These are phyloP conservation scores for Amauroascus niger DNA, from an alignment of 2,329 filamentous ascomycete genomes.

Conservation along the genomic window DNA sequence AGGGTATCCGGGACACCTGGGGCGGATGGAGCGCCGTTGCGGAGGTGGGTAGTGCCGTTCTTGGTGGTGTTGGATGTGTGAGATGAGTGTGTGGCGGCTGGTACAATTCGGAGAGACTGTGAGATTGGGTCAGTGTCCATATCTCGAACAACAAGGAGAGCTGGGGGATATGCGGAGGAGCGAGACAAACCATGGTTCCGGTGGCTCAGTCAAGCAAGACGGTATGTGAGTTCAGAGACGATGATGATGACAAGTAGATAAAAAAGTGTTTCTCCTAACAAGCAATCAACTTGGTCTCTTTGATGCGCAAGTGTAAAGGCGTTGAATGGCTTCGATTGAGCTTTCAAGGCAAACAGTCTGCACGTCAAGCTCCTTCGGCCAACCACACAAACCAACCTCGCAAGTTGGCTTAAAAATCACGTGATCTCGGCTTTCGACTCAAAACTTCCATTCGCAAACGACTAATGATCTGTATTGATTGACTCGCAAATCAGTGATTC, in stretches of 20 bases:
- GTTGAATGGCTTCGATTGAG: not conserved
- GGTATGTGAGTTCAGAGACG: not conserved
- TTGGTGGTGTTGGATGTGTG: constrained; percentile 56
- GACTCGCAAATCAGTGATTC: not conserved
- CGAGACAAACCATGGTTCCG: constrained; percentile 12
- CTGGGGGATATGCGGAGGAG: not conserved
- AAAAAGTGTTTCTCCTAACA: too few relatives aligned
- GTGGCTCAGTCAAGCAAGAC: not conserved
- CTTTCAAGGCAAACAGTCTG: constrained; percentile 18
- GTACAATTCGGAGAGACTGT: constrained; percentile 90
- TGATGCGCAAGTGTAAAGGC: too few relatives aligned
- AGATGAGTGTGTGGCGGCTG: constrained; percentile 56
- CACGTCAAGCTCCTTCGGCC: constrained; percentile 33
- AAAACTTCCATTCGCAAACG: not conserved
- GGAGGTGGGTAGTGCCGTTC: constrained; percentile 39
- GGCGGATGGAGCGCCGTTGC: constrained; percentile 71
- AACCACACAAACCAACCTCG: constrained; percentile 22
- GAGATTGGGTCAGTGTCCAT: constrained; percentile 14
- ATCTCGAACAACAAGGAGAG: not conserved
- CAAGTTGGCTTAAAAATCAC: constrained; percentile 20
- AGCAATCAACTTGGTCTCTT: too few relatives aligned
- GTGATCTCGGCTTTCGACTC: constrained; percentile 14
- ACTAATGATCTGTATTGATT: not conserved
- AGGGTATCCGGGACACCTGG: constrained; percentile 91
- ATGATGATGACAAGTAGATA: too few relatives aligned